phyloP scores from a whole-genome alignment of 2,329 filamentous ascomycete genomes.

The Alternaria postmessia region DNA sequence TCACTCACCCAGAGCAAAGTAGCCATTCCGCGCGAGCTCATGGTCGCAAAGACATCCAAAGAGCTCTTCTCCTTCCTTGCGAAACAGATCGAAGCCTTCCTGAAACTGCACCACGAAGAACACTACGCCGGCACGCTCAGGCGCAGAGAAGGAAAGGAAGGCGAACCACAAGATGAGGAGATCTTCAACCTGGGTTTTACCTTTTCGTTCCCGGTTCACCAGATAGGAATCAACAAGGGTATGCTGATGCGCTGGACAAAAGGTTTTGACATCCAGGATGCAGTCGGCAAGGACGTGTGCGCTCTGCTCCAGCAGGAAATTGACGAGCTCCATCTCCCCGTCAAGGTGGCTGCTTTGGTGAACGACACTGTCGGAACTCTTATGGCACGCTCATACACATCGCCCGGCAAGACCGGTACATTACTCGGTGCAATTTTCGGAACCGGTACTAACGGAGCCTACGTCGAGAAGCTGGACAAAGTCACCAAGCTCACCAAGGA shows the following conservation, averaged over 20 bases:
- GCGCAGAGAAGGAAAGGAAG: constrained; percentile 68
- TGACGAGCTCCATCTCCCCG: constrained; percentile 83
- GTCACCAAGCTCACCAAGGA: constrained; percentile 74
- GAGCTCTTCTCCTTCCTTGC: constrained; percentile 94
- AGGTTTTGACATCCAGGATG: constrained; percentile 96
- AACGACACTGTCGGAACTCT: constrained; percentile 98
- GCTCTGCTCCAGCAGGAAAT: constrained; percentile 88
- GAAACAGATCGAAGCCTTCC: constrained; percentile 88
- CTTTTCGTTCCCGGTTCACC: constrained; percentile 96
- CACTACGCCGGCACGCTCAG: constrained; percentile 77
- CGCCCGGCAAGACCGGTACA: constrained; percentile 83
- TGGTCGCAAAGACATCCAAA: constrained; percentile 84
- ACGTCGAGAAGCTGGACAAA: constrained; percentile 88
- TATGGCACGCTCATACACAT: constrained; percentile 96
- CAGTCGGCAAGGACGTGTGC: constrained; percentile 93
- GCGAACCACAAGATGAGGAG: constrained; percentile 70
- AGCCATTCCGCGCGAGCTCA: constrained; percentile 86
- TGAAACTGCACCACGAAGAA: constrained; percentile 85
- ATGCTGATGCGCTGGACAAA: constrained; percentile 97
- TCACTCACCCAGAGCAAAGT: constrained; percentile 92
- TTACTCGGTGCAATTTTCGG: constrained; percentile 97
- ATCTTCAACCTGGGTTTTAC: constrained; percentile 97
- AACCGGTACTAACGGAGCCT: constrained; percentile 96
- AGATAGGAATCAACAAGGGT: constrained; percentile 94
- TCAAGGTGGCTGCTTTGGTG: constrained; percentile 93